These are phyloP conservation scores for Pisolithus marmoratus DNA, from an alignment of 768 basidiomycete genomes.

Conservation along the genomic window DNA sequence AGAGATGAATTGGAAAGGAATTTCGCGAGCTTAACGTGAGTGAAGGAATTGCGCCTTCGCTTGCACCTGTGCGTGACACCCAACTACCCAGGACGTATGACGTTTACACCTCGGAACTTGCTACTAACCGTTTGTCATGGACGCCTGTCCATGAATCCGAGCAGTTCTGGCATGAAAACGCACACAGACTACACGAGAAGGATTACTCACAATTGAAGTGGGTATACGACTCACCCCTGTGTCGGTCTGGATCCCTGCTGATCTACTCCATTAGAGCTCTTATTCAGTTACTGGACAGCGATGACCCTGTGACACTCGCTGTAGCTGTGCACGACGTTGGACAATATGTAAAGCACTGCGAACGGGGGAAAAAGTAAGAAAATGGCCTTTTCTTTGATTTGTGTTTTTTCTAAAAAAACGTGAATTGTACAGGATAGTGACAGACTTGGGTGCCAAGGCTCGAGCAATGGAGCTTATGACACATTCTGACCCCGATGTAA, in stretches of 20 bases:
- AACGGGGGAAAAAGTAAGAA: slow-evolving; percentile 85
- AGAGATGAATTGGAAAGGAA: slow-evolving; percentile 78
- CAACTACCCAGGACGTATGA: slow-evolving; percentile 76
- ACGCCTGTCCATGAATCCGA: slow-evolving; percentile 94
- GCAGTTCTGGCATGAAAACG: slow-evolving; percentile 98
- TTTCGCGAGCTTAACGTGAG: slow-evolving; percentile 88
- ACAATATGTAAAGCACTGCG: slow-evolving; percentile 88
- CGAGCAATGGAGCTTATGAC: slow-evolving; percentile 91
- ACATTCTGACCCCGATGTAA: slow-evolving; percentile 80
- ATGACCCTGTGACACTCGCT: slow-evolving; percentile 75
- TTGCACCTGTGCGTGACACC: not conserved
- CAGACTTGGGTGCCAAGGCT: slow-evolving; percentile 82
- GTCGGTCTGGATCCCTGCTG: not conserved
- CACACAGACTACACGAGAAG: slow-evolving; percentile 75
- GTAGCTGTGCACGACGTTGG: slow-evolving; percentile 93
- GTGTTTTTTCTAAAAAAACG: not conserved
- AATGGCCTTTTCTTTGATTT: not conserved
- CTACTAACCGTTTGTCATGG: slow-evolving; percentile 91
- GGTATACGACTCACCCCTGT: not conserved
- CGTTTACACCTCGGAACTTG: slow-evolving; percentile 88
- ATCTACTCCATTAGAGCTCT: slow-evolving; percentile 48
- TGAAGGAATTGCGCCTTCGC: slow-evolving; percentile 3
- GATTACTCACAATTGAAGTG: slow-evolving; percentile 85
- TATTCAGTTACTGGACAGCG: slow-evolving; percentile 60
- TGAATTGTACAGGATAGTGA: slow-evolving; percentile 51